Conservation (phyloP, 805 yeast genomes). For the Kuraishia borneana region DNA sequence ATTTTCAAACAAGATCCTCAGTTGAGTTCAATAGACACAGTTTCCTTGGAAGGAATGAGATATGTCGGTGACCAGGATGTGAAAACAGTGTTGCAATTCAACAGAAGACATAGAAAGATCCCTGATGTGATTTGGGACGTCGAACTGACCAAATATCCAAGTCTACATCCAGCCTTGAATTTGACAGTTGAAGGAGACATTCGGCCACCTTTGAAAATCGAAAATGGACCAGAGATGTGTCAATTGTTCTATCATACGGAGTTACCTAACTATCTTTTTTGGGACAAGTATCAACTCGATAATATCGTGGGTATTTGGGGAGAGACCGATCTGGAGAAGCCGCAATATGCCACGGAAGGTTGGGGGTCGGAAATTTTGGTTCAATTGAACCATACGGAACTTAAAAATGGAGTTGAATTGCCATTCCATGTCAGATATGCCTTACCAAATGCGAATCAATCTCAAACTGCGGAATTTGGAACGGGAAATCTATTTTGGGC, state of each 20-base stretch:
- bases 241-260: conserved; percentile 11
- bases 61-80: background rate
- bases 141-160: background rate
- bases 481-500: conserved; percentile 2
- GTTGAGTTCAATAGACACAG: background rate
- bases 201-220: background rate
- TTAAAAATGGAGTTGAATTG: conserved; percentile 9
- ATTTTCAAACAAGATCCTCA: background rate
- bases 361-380: conserved; percentile 14
- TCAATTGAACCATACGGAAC: conserved; percentile 6
- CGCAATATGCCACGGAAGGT: conserved; percentile 12
- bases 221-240: conserved; percentile 6
- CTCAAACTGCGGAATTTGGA: background rate
- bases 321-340: conserved; percentile 18
- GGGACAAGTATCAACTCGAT: conserved; percentile 16
- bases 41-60: background rate
- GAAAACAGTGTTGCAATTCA: conserved; percentile 1
- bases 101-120: background rate
- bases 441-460: conserved; percentile 8
- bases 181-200: background rate
- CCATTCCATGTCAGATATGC: conserved; percentile 21
- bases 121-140: background rate
- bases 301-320: conserved; percentile 7
- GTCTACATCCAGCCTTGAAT: background rate
- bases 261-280: conserved; percentile 13